Base-by-base conservation (phyloP, 768 basidiomycete species). In the Pisolithus tinctorius region DNA sequence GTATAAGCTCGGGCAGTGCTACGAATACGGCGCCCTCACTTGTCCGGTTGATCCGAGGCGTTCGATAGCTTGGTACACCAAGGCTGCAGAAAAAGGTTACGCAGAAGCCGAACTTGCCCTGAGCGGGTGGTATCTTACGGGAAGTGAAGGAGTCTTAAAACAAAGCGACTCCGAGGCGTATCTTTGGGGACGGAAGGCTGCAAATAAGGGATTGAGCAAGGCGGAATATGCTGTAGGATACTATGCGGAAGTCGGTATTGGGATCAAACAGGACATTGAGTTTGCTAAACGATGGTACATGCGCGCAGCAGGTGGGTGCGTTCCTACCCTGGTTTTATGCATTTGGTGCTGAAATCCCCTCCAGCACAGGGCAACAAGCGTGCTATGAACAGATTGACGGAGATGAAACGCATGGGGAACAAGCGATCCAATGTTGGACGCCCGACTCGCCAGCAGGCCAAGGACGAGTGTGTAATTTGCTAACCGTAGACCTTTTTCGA, bases 91-190 rank as follows among this genome's bases (percentile, higher is more conserved):
- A 70, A 93, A 95, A 70, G 94, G 94, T 2, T 86, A 95, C 64
- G 74, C 91, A 0, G 93, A 97, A 63, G 93, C 93, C 2, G 96
- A 98, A 71, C 77, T 99, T 48, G 93, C 95, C 16, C 69, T 99
- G 54, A 95, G 93, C 56, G 96, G 96, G 25, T 99, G 96, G 96
- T 99, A 98, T 72, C 72, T 99, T 55, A 98, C 95, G 0, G 92
- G 92, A 3, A 91, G 84, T 63, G 95, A 98, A 62, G 90, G 90
- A 2, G 91, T 98, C 2, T 71, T 99, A 61, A 96, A 96, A 70
- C 96, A 98, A 74, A 93, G 90, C 60, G 96, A 99, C 67, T 88
- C 88, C 2, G 96, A 99, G 67, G 96, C 96, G n/a, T 99, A 96
- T 68, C 69, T 99, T 38, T 99, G 96, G 96, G 96, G 95, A 10